Evolutionary conservation across 257 asterid species (phyloP), one percentile per base, ranked within the genome.

Genomic region (Solanum corneliomulleri): DNA sequence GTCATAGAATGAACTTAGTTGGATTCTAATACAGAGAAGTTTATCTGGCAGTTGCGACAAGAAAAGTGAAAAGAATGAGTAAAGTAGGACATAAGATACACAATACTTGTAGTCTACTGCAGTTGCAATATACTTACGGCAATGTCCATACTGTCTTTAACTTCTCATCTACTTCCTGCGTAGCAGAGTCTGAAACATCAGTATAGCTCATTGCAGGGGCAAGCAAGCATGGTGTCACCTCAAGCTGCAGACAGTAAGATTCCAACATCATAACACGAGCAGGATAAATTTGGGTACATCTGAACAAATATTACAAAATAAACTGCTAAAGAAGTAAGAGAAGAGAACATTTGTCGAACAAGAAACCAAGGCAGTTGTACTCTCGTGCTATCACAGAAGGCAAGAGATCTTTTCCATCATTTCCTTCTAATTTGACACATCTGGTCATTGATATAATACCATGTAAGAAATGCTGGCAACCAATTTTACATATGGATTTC

Each of bases 191-290:
- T 83, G 70, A 69, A 86, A 82, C 82, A 60, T 92, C 89, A 29
- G 89, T 89, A 88, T 87, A 83, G 39, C 87, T 92, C 85, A 42
- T 92, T 86, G 89, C 49, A 49, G 97, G 95, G 78, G 98, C 95
- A 85, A 95, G 96, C 91, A 95, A 90, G 88, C 96, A 95, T n/a
- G 98, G 98, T 37, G 86, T 91, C 86, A 94, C 98, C 86, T 94
- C 98, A 88, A 95, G 96, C 98, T 94, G 94, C 88, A 89, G 86
- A 52, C 88, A 88, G 83, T 31, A 87, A 52, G 90, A 86, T 82
- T 62, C 77, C 84, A 86, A 86, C 82, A 88, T 68, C 60, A 76
- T 84, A 16, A 49, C 29, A 29, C 29, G 49, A 25, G 42, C 64
- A 45, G 85, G 68, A 80, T 10, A 80, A 27, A 80, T 27, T 78